A percentile compares a stretch with the other conserved stretches of the same genome.
phyloP scores from a whole-genome alignment of 2,329 filamentous ascomycete species.

The Didymella keratinophila region DNA sequence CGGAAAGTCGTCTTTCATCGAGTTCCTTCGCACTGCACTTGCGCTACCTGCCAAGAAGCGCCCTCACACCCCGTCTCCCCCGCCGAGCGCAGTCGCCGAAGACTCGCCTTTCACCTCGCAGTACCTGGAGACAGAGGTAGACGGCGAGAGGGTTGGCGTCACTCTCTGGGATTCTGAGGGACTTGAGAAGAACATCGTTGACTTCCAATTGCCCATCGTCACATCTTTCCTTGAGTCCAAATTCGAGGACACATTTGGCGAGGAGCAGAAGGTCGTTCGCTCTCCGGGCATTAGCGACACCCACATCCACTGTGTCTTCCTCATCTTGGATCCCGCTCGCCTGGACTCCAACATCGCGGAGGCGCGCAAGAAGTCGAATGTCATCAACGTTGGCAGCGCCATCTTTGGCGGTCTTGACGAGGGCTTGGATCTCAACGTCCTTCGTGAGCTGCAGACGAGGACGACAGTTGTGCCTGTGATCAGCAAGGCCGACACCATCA shows the following conservation, averaged over 20 bases:
- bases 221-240: slow-evolving; percentile 94
- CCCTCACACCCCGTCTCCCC: slow-evolving; percentile 51
- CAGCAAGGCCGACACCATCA: slow-evolving; percentile 95
- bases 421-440: slow-evolving; percentile 86
- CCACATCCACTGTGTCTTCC: slow-evolving; percentile 94
- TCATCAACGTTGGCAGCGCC: slow-evolving; percentile 54
- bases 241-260: slow-evolving; percentile 95
- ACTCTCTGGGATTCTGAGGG: slow-evolving; percentile 98
- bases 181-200: slow-evolving; percentile 91
- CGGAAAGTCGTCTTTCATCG: slow-evolving; percentile 96
- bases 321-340: slow-evolving; percentile 85
- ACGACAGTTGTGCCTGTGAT: slow-evolving; percentile 96
- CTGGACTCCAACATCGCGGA: slow-evolving; percentile 81
- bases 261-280: slow-evolving; percentile 97
- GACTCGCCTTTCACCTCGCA: slow-evolving; percentile 76
- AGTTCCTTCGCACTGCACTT: slow-evolving; percentile 89
- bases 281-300: slow-evolving; percentile 93
- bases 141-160: slow-evolving; percentile 87
- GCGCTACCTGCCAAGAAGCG: slow-evolving; percentile 84
- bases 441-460: slow-evolving; percentile 88
- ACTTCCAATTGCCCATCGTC: slow-evolving; percentile 92
- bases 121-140: slow-evolving; percentile 93
- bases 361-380: slow-evolving; percentile 65
- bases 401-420: slow-evolving; percentile 79
- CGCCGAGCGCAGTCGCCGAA: slow-evolving; percentile 56